phyloP scores from a whole-genome alignment of 2,329 filamentous ascomycete species.

The Colletotrichum nymphaeae region DNA sequence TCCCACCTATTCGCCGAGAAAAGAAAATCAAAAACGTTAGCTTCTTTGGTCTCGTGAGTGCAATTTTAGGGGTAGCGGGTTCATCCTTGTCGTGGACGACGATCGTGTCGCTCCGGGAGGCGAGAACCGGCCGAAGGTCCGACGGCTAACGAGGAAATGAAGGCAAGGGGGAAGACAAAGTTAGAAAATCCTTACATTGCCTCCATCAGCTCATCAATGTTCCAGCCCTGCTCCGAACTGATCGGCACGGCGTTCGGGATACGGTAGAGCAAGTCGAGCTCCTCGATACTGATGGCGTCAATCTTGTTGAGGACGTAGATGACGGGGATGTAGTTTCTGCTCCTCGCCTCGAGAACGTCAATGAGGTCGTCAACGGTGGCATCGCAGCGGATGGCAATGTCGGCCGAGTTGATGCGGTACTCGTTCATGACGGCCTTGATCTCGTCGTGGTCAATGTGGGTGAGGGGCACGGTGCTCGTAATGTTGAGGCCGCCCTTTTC shows the following conservation, averaged over 20 bases:
- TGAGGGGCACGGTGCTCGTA: constrained; percentile 91
- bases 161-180: constrained; percentile 8
- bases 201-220: constrained; percentile 95
- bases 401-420: constrained; percentile 95
- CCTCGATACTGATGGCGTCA: constrained; percentile 96
- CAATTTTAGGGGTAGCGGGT: neutral
- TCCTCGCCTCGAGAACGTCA: constrained; percentile 93
- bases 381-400: constrained; percentile 97
- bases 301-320: constrained; percentile 99
- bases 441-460: constrained; percentile 94
- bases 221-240: constrained; percentile 98
- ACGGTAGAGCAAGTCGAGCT: constrained; percentile 93
- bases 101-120: constrained; percentile 1
- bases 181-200: constrained; percentile 72
- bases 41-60: neutral
- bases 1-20: constrained; percentile 73
- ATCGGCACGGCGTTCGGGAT: constrained; percentile 98
- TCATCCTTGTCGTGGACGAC: neutral
- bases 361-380: constrained; percentile 98
- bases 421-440: constrained; percentile 98
- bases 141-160: neutral
- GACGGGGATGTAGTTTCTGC: constrained; percentile 96
- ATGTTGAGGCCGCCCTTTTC: constrained; percentile 98
- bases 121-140: neutral
- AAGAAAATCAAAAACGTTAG: constrained; percentile 12